Percentiles rank a stretch among this genome's conserved stretches.
Evolutionary conservation across 169 alveolate species (phyloP).

Genomic region (Cryptosporidium parvum): DNA sequence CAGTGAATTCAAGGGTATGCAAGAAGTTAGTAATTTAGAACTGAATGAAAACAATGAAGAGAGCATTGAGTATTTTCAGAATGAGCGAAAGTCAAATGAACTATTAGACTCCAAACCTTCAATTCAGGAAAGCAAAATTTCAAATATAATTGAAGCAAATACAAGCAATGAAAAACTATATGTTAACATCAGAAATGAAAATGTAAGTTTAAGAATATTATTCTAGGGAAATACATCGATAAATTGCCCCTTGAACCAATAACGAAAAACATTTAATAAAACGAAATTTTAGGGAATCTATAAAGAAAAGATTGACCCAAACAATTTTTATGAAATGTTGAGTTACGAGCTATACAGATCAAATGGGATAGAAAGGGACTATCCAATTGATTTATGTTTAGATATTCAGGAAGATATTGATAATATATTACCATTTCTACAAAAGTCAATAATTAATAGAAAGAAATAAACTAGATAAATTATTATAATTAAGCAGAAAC

Average conservation of each 20-base stretch:
- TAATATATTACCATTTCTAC: constrained; percentile 49
- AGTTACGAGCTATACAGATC: constrained; percentile 38
- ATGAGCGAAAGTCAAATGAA: neutral
- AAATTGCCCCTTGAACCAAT: neutral
- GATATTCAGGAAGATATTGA: constrained; percentile 38
- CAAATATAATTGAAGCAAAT: neutral
- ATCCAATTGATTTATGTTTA: constrained; percentile 33
- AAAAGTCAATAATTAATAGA: constrained; percentile 7
- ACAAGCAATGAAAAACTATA: neutral
- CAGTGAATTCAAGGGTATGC: neutral
- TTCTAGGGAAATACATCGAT: neutral
- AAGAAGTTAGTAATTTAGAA: neutral
- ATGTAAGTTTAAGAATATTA: constrained; percentile 26
- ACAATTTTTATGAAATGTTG: constrained; percentile 22
- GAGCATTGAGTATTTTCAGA: neutral
- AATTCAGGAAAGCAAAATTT: neutral
- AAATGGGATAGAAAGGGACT: constrained; percentile 39
- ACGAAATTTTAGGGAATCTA: neutral
- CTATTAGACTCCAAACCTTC: neutral
- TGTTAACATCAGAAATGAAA: neutral
- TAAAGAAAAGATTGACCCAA: constrained; percentile 9
- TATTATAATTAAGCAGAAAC: neutral
- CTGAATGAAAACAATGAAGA: neutral
- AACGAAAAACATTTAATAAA: neutral
- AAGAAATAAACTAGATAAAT: too few species aligned